phyloP scores from a whole-genome alignment of 108 stramenopile species.

The Chaetoceros tenuissimus region DNA sequence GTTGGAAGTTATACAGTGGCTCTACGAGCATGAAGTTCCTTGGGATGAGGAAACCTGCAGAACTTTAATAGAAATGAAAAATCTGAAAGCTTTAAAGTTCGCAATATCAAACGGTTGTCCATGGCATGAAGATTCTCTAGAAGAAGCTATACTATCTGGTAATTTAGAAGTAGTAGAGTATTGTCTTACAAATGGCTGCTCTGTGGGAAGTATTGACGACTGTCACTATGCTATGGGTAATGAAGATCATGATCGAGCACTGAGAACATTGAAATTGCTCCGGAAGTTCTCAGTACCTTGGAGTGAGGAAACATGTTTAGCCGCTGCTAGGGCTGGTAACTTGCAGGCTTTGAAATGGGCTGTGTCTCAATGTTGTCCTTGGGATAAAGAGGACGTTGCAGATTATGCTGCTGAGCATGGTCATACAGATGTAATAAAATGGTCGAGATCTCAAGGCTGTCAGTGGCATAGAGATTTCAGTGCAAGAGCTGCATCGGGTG shows the following conservation, averaged over 20 bases:
- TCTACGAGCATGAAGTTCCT: too few species aligned
- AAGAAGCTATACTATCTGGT: not conserved
- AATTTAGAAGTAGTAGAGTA: not conserved
- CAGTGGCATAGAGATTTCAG: not conserved
- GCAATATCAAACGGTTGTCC: not conserved
- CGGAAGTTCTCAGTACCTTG: too few species aligned
- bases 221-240: too few species aligned
- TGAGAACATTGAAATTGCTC: too few species aligned
- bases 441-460: not conserved
- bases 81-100: too few species aligned
- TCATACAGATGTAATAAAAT: not conserved
- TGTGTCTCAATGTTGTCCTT: not conserved
- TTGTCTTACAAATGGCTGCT: not conserved
- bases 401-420: slow-evolving; percentile 1
- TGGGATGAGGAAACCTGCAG: too few species aligned
- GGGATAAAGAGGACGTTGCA: not conserved
- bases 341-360: slow-evolving; percentile 1
- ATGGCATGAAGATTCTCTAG: not conserved
- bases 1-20: too few species aligned
- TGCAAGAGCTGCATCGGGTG: not conserved
- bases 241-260: too few species aligned
- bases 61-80: not conserved
- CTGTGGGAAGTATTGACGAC: too few species aligned
- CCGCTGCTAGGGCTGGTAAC: too few species aligned
- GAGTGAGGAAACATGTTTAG: too few species aligned